Evolutionary conservation across 495 filamentous ascomycete genomes (phyloP), one percentile per base, ranked within the genome.

Genomic region (Lasiosphaeriaceae sp.): DNA sequence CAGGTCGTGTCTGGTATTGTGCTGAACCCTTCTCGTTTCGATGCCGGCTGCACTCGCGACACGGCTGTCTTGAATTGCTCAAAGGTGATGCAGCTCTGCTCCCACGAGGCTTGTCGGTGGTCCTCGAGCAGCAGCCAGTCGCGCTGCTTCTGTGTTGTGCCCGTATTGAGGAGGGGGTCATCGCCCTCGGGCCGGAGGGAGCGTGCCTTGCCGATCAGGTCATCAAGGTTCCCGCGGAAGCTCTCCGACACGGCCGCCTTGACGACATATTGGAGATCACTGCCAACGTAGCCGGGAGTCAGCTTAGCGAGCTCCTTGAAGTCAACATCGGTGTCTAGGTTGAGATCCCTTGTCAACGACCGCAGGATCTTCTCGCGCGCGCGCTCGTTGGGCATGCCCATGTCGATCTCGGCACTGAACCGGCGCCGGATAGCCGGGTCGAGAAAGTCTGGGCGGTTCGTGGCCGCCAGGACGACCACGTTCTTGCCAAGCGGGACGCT

Each of bases 1-100:
- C 93, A 98, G 1, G 90, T 96, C 7, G 92, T 96, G 68, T 96
- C 89, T n/a, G 94, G 94, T 45, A 97, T 90, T 1, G 92, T 96
- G 24, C 92, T 90, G 72, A 98, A 98, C 57, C 94, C 94, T 76
- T 98, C 95, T 17, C 94, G 86, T 67, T 96, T 95, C 19, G 90
- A 88, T 1, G 92, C 96, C 3, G 94, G 95, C 58, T 95, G 92
- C 53, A 97, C 92, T 63, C 85, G 86, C 39, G 88, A 83, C 24
- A 97, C 78, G 23, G 93, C 94, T 6, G 80, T 79, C 23, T 86
- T 72, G 70, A 96, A 94, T 53, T 94, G 89, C 7, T 73, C 69
- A 41, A 68, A 68, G 34, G 69, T 71, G 60, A 78, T 64, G 52
- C 54, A 51, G 52, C 50, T 64, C 39, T 65, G 56, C 35, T 45